Base-by-base conservation (phyloP, 192 early-diverging fungal species). In the Glomus cerebriforme region DNA sequence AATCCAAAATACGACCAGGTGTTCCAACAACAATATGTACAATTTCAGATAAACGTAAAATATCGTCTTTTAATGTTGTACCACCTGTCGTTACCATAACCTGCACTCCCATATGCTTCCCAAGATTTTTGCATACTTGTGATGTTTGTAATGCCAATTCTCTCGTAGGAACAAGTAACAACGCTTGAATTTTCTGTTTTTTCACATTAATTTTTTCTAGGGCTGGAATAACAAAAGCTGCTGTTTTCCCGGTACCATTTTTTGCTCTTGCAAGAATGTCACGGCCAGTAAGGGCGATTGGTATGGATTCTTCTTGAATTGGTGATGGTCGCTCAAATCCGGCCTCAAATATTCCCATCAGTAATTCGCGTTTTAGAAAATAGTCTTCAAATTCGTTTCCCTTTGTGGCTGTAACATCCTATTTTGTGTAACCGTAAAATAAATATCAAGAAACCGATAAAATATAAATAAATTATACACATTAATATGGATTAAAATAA, bases 331-430 rank as follows among this genome's bases (percentile, higher is more conserved):
- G 88, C 82, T 99, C 98, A 81, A 99, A 99, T 67, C 98, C 98
- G 32, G 96, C 96, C 86, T 99, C 97, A 82, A 97, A 98, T 81
- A 99, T 96, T 32, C 97, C 98, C 98, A 99, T 99, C 63, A 97
- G 86, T 66, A 99, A 88, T 82, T 97, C 95, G 59, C 96, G 92
- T 85, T 97, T 98, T 62, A 99, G 87, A 85, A 94, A 97, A 84
- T 97, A 99, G 85, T 99, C 98, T 84, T 99, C 96, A 84, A 99
- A 99, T 81, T 98, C 96, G 85, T 99, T 99, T 71, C 98, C 98
- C 87, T 99, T 99, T 73, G 98, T 99, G 26, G 91, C 92, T 27
- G 94, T 96, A 62, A 99, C 97, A 86, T 99, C 97, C 86, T 88
- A 37, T n/a, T 70, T 24, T 34, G 45, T 29, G 31, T 67, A 32